A percentile compares a stretch with the other conserved stretches of the same genome.
Evolutionary conservation across 257 asterid species (phyloP).

Genomic region (Solanum dulcamara): DNA sequence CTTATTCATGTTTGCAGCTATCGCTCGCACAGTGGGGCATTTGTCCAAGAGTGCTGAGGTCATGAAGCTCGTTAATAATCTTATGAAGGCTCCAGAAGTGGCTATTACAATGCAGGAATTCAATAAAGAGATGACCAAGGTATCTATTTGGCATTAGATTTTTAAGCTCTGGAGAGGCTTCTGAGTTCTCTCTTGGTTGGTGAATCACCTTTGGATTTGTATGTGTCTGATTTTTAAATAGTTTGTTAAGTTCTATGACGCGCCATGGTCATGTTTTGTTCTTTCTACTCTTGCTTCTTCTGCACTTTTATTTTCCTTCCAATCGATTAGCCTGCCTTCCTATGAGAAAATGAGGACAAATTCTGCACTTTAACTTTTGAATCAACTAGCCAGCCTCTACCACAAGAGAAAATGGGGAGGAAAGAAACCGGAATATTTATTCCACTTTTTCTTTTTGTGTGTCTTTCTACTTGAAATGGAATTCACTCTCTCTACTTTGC

Average conservation of each 20-base stretch:
- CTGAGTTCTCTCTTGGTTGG: not conserved
- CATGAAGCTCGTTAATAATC: constrained; percentile 90
- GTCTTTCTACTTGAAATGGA: not conserved
- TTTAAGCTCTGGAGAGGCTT: not conserved
- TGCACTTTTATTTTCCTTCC: not conserved
- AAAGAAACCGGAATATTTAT: not conserved
- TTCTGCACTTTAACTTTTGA: not conserved
- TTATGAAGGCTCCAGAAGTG: constrained; percentile 93
- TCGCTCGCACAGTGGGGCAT: constrained; percentile 94
- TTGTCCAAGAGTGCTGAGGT: constrained; percentile 95
- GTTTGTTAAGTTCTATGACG: not conserved
- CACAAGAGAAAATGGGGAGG: not conserved
- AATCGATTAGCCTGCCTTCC: not conserved
- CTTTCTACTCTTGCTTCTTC: not conserved
- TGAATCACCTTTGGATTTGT: not conserved
- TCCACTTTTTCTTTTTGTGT: not conserved
- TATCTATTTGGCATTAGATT: constrained; percentile 7
- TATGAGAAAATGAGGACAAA: not conserved
- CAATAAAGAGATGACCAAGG: constrained; percentile 95
- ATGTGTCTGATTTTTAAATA: not conserved
- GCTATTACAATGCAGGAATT: constrained; percentile 90
- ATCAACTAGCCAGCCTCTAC: not conserved
- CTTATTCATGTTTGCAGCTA: constrained; percentile 34
- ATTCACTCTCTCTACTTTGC: not conserved
- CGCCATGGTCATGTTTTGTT: not conserved